A percentile compares a stretch with the other conserved stretches of the same genome.
Evolutionary conservation across 2,329 filamentous ascomycete species (phyloP).

Genomic region (Xylaria sp.): DNA sequence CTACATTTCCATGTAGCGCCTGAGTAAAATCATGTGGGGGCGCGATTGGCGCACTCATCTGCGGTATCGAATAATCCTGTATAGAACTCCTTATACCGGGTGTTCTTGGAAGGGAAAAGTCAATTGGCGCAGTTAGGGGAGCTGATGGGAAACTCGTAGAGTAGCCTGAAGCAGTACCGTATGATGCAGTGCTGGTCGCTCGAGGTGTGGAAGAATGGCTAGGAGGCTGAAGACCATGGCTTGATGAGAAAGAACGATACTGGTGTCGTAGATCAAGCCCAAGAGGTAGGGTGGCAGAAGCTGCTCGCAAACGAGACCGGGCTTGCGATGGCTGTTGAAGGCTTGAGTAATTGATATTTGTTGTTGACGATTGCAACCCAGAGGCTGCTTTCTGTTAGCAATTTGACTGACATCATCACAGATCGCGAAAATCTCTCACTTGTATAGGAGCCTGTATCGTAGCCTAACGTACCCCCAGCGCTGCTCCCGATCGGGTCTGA

Average conservation of each 20-base stretch:
- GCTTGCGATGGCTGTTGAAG: constrained; percentile 57
- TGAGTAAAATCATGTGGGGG: constrained; percentile 64
- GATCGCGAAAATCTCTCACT: constrained; percentile 52
- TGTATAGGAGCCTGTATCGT: constrained; percentile 63
- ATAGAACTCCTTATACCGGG: constrained; percentile 51
- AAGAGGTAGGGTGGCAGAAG: constrained; percentile 50
- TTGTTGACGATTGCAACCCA: constrained; percentile 59
- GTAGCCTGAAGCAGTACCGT: constrained; percentile 57
- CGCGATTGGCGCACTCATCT: constrained; percentile 65
- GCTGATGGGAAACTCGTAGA: constrained; percentile 64
- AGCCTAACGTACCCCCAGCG: constrained; percentile 56
- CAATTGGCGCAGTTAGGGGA: constrained; percentile 64
- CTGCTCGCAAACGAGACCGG: constrained; percentile 61
- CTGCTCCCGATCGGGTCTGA: constrained; percentile 58
- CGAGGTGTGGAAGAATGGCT: constrained; percentile 49
- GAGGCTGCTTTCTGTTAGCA: constrained; percentile 52
- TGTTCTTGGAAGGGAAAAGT: constrained; percentile 61
- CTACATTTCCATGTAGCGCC: constrained; percentile 57
- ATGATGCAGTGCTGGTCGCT: constrained; percentile 54
- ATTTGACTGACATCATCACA: background rate
- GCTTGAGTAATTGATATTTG: constrained; percentile 61
- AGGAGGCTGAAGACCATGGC: constrained; percentile 46
- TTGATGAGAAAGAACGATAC: constrained; percentile 47
- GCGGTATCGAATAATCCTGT: constrained; percentile 62
- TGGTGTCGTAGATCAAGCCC: constrained; percentile 49